A percentile compares a stretch with the other conserved stretches of the same genome.
Conservation (phyloP, 441 rosid genomes). For the Syzygium malaccense region DNA sequence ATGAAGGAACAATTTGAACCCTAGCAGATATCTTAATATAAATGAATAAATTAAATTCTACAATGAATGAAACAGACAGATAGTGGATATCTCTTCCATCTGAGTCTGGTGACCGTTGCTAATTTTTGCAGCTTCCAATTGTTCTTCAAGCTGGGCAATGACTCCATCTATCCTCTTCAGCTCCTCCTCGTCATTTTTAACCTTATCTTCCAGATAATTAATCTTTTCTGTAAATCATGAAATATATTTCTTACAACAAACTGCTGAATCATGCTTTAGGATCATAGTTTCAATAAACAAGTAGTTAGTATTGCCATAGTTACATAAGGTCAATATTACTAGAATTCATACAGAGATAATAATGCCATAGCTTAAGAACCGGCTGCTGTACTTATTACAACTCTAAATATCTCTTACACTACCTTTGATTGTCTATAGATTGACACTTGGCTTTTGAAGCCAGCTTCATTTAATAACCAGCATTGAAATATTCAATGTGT, state of each 20-base stretch:
- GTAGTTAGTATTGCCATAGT: neutral
- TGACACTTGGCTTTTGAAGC: neutral
- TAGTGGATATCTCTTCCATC: conserved; percentile 66
- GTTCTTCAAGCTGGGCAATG: conserved; percentile 50
- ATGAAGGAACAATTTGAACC: conserved; percentile 5
- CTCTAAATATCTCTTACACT: neutral
- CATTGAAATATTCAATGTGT: neutral
- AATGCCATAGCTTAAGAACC: neutral
- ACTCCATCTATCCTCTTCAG: conserved; percentile 38
- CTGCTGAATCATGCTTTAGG: neutral
- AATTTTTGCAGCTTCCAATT: conserved; percentile 42
- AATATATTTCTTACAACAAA: neutral
- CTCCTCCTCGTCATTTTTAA: conserved; percentile 34
- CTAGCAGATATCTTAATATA: conserved; percentile 7
- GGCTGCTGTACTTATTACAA: neutral
- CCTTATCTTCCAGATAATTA: conserved; percentile 41
- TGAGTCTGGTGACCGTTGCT: conserved; percentile 30
- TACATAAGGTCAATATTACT: neutral
- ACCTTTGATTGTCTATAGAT: neutral
- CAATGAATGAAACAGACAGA: neutral
- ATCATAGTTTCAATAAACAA: neutral
- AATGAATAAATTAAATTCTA: conserved; percentile 2
- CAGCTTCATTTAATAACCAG: neutral
- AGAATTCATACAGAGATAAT: neutral
- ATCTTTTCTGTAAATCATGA: conserved; percentile 45